Percentiles rank a stretch among this genome's conserved stretches.
Conservation (phyloP, 352 stramenopile genomes). For the Peronospora destructor region DNA sequence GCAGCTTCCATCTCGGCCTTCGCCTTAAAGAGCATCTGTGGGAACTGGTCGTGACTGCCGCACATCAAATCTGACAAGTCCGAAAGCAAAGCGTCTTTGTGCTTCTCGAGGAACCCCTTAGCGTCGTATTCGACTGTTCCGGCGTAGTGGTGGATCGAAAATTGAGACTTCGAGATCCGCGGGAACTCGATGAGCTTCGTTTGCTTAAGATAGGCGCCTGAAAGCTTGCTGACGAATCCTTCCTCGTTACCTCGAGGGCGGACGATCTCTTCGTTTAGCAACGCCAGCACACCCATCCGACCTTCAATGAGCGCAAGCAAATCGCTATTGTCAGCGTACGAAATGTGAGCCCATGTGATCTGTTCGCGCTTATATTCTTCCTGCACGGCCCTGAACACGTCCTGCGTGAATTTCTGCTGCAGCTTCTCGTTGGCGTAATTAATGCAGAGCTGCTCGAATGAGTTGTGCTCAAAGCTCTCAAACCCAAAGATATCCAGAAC, state of each 20-base stretch:
- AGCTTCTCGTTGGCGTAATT: conserved; percentile 94
- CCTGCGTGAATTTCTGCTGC: conserved; percentile 83
- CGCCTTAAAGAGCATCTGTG: conserved; percentile 52
- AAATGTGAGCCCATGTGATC: conserved; percentile 78
- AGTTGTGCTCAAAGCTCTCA: conserved; percentile 84
- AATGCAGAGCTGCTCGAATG: conserved; percentile 93
- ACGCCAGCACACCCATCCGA: conserved; percentile 60
- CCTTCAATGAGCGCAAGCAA: conserved; percentile 72
- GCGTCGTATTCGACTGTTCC: conserved; percentile 89
- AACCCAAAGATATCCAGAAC: conserved; percentile 90
- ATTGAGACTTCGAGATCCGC: conserved; percentile 70
- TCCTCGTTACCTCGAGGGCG: conserved; percentile 65
- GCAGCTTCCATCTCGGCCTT: conserved; percentile 31
- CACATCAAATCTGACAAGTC: conserved; percentile 84
- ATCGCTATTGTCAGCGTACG: conserved; percentile 74
- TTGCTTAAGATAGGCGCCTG: conserved; percentile 38
- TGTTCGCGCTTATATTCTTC: conserved; percentile 56
- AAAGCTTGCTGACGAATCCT: conserved; percentile 57
- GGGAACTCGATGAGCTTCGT: conserved; percentile 65
- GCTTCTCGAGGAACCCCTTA: conserved; percentile 90
- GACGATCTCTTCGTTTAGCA: conserved; percentile 86
- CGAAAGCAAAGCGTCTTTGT: conserved; percentile 89
- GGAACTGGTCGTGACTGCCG: conserved; percentile 38
- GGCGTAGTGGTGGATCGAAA: conserved; percentile 92
- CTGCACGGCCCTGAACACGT: conserved; percentile 60